Evolutionary conservation across 768 basidiomycete genomes (phyloP).

Genomic region (Suillus lakei): DNA sequence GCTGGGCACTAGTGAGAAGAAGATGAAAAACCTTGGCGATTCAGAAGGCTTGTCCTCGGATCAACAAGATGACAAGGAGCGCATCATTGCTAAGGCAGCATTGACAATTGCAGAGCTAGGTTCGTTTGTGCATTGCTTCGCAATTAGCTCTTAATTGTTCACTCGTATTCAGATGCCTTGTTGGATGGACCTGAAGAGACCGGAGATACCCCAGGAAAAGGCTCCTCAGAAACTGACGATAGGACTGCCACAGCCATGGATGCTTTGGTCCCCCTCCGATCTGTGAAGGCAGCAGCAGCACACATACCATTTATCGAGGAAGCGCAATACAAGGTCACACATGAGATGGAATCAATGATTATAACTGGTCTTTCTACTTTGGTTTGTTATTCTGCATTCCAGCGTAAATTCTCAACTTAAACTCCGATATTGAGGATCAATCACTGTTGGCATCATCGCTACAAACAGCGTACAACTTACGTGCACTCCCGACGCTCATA

Average conservation of each 20-base stretch:
- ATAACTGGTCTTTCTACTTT: conserved; percentile 75
- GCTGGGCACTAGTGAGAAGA: background rate
- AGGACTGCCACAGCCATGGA: conserved; percentile 22
- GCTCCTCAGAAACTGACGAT: conserved; percentile 5
- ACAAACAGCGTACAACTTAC: conserved; percentile 94
- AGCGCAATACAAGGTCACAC: conserved; percentile 69
- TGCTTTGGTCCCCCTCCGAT: conserved; percentile 62
- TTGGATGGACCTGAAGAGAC: conserved; percentile 47
- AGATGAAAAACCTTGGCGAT: background rate
- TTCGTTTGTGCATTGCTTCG: conserved; percentile 29
- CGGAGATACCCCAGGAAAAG: conserved; percentile 1
- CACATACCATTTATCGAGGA: conserved; percentile 76
- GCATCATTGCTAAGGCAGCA: conserved; percentile 92
- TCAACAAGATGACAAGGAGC: conserved; percentile 79
- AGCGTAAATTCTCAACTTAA: background rate
- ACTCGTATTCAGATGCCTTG: conserved; percentile 47
- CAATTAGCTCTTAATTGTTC: background rate
- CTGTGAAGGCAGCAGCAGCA: conserved; percentile 70
- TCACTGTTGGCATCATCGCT: conserved; percentile 89
- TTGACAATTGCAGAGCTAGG: conserved; percentile 90
- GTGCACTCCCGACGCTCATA: conserved; percentile 82
- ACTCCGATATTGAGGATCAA: conserved; percentile 66
- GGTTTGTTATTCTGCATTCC: conserved; percentile 49
- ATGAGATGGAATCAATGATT: conserved; percentile 93
- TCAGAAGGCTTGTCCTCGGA: conserved; percentile 30